A percentile compares a stretch with the other conserved stretches of the same genome.
Conservation (phyloP, 805 yeast species). For the Kodamaea lidongshanica region DNA sequence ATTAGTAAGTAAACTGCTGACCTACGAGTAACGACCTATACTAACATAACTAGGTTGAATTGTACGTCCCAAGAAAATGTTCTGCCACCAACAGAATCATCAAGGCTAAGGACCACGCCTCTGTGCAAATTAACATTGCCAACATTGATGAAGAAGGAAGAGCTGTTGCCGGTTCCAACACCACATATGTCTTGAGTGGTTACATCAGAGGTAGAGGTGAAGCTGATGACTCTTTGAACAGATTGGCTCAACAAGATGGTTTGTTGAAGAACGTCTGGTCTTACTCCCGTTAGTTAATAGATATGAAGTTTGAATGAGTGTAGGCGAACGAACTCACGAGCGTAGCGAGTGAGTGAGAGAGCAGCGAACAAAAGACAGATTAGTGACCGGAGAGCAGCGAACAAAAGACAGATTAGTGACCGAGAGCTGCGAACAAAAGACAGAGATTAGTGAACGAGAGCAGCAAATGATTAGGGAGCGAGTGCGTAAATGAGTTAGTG, state of each 20-base stretch:
- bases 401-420: too few relatives aligned
- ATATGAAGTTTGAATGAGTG: too few relatives aligned
- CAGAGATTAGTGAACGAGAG: too few relatives aligned
- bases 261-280: slow-evolving; percentile 93
- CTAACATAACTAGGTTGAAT: slow-evolving; percentile 70
- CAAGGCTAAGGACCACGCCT: slow-evolving; percentile 99
- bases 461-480: too few relatives aligned
- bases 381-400: too few relatives aligned
- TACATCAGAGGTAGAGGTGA: slow-evolving; percentile 99
- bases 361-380: too few relatives aligned
- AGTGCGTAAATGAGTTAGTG: too few relatives aligned
- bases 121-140: slow-evolving; percentile 98
- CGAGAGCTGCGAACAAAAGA: too few relatives aligned
- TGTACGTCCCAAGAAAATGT: slow-evolving; percentile 99
- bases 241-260: slow-evolving; percentile 99
- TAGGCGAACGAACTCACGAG: too few relatives aligned
- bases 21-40: slow-evolving; percentile 1
- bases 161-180: slow-evolving; percentile 82
- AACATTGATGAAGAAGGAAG: slow-evolving; percentile 96
- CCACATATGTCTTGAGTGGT: slow-evolving; percentile 96
- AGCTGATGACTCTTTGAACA: slow-evolving; percentile 98
- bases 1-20: slow-evolving; percentile 86
- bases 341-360: too few relatives aligned
- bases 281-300: slow-evolving; percentile 83
- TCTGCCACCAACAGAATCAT: slow-evolving; percentile 99